A percentile compares a stretch with the other conserved stretches of the same genome.
These are phyloP conservation scores for Trifolium repens DNA, from an alignment of 306 rosid genomes.

Conservation along the genomic window DNA sequence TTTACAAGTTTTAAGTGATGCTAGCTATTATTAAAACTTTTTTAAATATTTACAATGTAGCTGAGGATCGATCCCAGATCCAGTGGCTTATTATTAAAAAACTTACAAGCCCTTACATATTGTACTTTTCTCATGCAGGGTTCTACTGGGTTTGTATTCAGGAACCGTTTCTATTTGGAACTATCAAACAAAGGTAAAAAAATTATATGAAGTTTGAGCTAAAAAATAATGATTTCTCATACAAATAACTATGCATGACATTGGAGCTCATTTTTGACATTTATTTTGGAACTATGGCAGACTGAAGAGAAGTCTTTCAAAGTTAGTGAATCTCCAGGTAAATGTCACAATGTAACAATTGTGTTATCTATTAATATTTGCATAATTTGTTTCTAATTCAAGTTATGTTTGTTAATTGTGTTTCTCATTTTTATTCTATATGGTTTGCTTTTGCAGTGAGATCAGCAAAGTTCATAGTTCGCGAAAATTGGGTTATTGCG, in stretches of 20 bases:
- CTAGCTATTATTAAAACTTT: not conserved
- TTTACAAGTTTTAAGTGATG: not conserved
- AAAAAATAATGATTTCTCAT: not conserved
- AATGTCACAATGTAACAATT: slow-evolving; percentile 8
- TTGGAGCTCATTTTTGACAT: slow-evolving; percentile 19
- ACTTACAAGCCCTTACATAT: not conserved
- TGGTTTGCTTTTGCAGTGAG: slow-evolving; percentile 63
- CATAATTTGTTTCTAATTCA: not conserved
- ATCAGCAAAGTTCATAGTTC: slow-evolving; percentile 65
- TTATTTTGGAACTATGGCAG: slow-evolving; percentile 42
- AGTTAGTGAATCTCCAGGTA: slow-evolving; percentile 66
- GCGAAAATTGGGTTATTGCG: slow-evolving; percentile 59
- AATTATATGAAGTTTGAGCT: not conserved
- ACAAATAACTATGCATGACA: not conserved
- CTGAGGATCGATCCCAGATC: too few species aligned
- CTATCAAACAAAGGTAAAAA: slow-evolving; percentile 60
- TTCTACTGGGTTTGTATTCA: slow-evolving; percentile 67
- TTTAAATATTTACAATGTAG: too few species aligned
- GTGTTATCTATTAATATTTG: not conserved
- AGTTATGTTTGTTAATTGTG: not conserved
- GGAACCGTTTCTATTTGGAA: slow-evolving; percentile 72
- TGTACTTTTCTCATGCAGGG: slow-evolving; percentile 51
- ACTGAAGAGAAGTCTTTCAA: slow-evolving; percentile 60
- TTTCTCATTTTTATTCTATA: not conserved
- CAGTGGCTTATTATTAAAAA: too few species aligned